These are phyloP conservation scores for Beauveria rudraprayagi DNA, from an alignment of 2,329 filamentous ascomycete species.

Conservation along the genomic window DNA sequence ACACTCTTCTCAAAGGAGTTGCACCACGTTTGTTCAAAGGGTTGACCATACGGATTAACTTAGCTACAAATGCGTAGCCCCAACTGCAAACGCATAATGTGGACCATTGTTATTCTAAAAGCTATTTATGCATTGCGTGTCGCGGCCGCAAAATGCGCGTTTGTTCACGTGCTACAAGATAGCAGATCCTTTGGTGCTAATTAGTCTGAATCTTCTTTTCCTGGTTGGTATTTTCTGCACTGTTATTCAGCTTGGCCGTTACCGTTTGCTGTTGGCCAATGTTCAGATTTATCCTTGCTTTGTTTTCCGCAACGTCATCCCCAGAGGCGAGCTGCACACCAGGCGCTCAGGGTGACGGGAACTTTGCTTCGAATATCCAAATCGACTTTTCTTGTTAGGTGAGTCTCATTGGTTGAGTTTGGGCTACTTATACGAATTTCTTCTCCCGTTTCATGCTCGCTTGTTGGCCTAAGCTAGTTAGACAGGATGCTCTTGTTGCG, in stretches of 20 bases:
- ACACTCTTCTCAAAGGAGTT: neutral
- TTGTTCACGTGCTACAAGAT: neutral
- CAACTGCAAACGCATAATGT: conserved; percentile 6
- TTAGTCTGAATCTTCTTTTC: neutral
- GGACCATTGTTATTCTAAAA: conserved; percentile 4
- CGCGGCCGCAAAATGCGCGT: neutral
- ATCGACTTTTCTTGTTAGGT: too few relatives aligned
- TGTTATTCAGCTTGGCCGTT: neutral
- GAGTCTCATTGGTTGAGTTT: too few relatives aligned
- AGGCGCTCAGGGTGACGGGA: too few relatives aligned
- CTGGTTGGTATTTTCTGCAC: neutral
- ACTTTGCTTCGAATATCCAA: too few relatives aligned
- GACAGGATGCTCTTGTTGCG: too few relatives aligned
- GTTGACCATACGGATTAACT: neutral
- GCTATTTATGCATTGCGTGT: neutral
- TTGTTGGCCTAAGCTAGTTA: too few relatives aligned
- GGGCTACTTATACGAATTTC: too few relatives aligned
- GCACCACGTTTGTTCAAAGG: neutral
- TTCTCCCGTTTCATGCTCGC: too few relatives aligned
- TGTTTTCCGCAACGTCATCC: neutral
- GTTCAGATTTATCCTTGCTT: neutral
- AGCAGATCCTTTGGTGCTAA: neutral
- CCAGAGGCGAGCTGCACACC: neutral
- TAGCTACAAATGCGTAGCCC: neutral
- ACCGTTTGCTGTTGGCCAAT: neutral